A percentile compares a stretch with the other conserved stretches of the same genome.
These are phyloP conservation scores for Lodderomyces margitis DNA, from an alignment of 1,139 yeast species.

Conservation along the genomic window DNA sequence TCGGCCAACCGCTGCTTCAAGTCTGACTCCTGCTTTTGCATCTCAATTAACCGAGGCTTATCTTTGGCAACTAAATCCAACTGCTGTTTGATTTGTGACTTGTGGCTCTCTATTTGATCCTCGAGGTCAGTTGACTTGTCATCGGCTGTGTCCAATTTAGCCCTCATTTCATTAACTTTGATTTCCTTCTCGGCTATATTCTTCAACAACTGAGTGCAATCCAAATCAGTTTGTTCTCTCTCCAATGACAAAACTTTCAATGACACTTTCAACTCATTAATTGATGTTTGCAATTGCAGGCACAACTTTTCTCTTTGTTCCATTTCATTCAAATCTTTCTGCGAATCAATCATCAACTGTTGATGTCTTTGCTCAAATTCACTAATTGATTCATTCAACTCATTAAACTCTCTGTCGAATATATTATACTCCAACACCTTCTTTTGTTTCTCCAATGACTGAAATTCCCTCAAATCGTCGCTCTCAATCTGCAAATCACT, in stretches of 20 bases:
- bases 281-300: slow-evolving; percentile 46
- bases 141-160: slow-evolving; percentile 16
- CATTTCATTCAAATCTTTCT: slow-evolving; percentile 42
- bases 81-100: slow-evolving; percentile 20
- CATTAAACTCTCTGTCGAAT: slow-evolving; percentile 71
- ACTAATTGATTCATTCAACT: slow-evolving; percentile 60
- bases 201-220: slow-evolving; percentile 44
- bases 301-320: slow-evolving; percentile 47
- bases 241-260: slow-evolving; percentile 48
- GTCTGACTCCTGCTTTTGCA: slow-evolving; percentile 40
- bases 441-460: slow-evolving; percentile 62
- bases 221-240: slow-evolving; percentile 50
- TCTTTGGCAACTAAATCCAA: slow-evolving; percentile 21
- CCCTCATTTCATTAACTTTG: slow-evolving; percentile 31
- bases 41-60: slow-evolving; percentile 43
- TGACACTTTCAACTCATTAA: slow-evolving; percentile 38
- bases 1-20: slow-evolving; percentile 42
- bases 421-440: slow-evolving; percentile 75
- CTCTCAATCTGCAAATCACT: slow-evolving; percentile 81
- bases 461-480: slow-evolving; percentile 69
- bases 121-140: slow-evolving; percentile 18
- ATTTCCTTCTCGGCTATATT: slow-evolving; percentile 42
- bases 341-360: slow-evolving; percentile 45
- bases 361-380: slow-evolving; percentile 60
- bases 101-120: slow-evolving; percentile 21